Conservation (phyloP, 352 stramenopile species). For the Pythium monospermum region DNA sequence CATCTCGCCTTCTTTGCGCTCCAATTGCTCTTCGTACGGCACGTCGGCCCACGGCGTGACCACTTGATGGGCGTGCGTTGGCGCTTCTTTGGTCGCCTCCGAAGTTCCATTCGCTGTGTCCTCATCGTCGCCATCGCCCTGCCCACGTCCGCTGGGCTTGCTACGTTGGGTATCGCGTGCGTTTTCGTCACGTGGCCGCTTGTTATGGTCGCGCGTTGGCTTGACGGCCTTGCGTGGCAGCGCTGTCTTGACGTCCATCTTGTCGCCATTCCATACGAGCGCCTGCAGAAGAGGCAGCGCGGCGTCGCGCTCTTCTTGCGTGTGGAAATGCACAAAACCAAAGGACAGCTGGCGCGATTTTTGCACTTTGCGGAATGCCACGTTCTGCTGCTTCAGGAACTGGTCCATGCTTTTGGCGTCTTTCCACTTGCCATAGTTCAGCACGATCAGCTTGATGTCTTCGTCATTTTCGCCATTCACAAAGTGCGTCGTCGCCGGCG, state of each 20-base stretch:
- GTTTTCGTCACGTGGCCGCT: slow-evolving; percentile 22
- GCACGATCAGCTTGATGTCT: slow-evolving; percentile 77
- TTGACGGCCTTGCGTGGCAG: slow-evolving; percentile 36
- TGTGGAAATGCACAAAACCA: slow-evolving; percentile 72
- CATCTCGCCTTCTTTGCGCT: slow-evolving; percentile 86
- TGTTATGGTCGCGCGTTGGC: slow-evolving; percentile 20
- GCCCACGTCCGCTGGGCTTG: slow-evolving; percentile 8
- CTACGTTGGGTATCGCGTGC: slow-evolving; percentile 2
- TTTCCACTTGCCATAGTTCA: slow-evolving; percentile 89
- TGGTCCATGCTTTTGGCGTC: slow-evolving; percentile 57
- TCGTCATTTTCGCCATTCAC: slow-evolving; percentile 34
- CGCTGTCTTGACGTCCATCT: slow-evolving; percentile 71
- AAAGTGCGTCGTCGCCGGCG: slow-evolving; percentile 2
- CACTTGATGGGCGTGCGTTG: slow-evolving; percentile 59
- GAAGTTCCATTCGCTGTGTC: neutral
- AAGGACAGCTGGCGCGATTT: slow-evolving; percentile 76
- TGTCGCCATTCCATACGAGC: slow-evolving; percentile 66
- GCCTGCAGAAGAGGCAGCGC: slow-evolving; percentile 40
- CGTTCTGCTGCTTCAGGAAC: slow-evolving; percentile 38
- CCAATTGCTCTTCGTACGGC: slow-evolving; percentile 75
- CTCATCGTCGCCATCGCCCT: slow-evolving; percentile 10
- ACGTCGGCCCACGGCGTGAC: slow-evolving; percentile 81
- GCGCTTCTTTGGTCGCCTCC: slow-evolving; percentile 8
- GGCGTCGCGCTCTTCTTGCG: slow-evolving; percentile 46
- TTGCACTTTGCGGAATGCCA: slow-evolving; percentile 69